Evolutionary conservation across 208 protist genomes (phyloP), one percentile per base, ranked within the genome.

Genomic region (Naegleria gruberi): DNA sequence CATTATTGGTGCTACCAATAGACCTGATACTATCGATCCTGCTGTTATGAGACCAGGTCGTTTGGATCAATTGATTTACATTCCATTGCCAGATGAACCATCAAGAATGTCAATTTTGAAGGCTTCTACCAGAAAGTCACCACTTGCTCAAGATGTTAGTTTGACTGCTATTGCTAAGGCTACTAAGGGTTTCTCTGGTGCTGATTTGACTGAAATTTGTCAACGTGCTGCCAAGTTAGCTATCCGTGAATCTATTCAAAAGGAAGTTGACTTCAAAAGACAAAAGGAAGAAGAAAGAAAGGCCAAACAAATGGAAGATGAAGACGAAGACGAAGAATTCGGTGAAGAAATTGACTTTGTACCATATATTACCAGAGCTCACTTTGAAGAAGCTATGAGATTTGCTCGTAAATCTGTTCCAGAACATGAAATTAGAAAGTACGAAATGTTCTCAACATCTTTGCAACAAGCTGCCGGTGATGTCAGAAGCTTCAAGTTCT

Each of bases 1-100:
- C 94, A 98, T 99, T 93, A 99, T 99, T 94, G 99, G 99, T 89
- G 99, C 99, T 17, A 99, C 99, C n/a, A 99, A 99, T 95, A 94
- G 99, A 44, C 99, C 99, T 40, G 99, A 99, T 92, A 99, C 99
- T 90, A 96, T 99, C 89, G 99, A 99, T 95, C 96, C 98, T 43
- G 99, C 99, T 89, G 96, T 99, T 82, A 97, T 99, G 91, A 96
- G 99, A 89, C 99, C 99, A 47, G 98, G 98, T 19, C 95, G 97
- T 88, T 93, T 98, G 47, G 97, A 97, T 91, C 97, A 95, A 93
- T 94, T 97, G 90, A 98, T 99, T 89, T 99, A 99, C 94, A 99
- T 99, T 92, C 99, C 98, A 47, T 95, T 99, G 47, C 99, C 99
- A 55, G 99, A 99, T 93, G 94, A 97, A 90, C 94, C 92, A 23